Base-by-base conservation (phyloP, 2,329 filamentous ascomycete species). In the Aspergillus carbonarius region DNA sequence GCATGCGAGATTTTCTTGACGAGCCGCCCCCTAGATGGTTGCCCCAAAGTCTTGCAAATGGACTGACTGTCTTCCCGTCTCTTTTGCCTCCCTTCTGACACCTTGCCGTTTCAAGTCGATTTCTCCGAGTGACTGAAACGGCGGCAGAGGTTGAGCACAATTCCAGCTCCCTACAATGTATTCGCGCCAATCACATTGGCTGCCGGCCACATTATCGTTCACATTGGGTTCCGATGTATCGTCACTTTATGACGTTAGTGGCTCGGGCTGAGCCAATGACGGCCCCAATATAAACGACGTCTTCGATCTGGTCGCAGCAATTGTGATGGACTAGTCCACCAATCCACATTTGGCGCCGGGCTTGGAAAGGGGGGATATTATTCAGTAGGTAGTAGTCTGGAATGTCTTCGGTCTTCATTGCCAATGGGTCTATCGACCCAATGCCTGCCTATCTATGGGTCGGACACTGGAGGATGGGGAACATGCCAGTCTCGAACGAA, bases 61-160 rank as follows among this genome's bases (percentile, higher is more conserved):
- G 27, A 46, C 18, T 37, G 55, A 35, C 46, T 44, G 25, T 8
- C 47, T 54, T 37, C 49, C 47, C 37, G 34, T 55, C 53, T 37
- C 30, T 23, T 27, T 54, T 53, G 32, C 37, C 53, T 56, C 30
- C 47, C 35, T 17, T 53, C 39, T 60, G 50, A 46, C 46, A 51
- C 51, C 58, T 57, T 59, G 44, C 62, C 54, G 60, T 61, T 63
- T 64, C 62, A 60, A 42, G 56, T 39, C 30, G 34, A 37, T 52
- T 57, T 58, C 51, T 62, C 58, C 57, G 56, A 40, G 17, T 30
- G 20, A 52, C 27, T 49, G 46, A 47, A 60, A 52, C 48, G 35
- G 27, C 44, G 37, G 39, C 55, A 18, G 37, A 57, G 39, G 18
- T 55, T 55, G 30, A 23, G 37, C 20, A 46, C 39, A 52, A 40